Evolutionary conservation across 345 rosid genomes (phyloP).

Genomic region (Gossypium longicalyx): DNA sequence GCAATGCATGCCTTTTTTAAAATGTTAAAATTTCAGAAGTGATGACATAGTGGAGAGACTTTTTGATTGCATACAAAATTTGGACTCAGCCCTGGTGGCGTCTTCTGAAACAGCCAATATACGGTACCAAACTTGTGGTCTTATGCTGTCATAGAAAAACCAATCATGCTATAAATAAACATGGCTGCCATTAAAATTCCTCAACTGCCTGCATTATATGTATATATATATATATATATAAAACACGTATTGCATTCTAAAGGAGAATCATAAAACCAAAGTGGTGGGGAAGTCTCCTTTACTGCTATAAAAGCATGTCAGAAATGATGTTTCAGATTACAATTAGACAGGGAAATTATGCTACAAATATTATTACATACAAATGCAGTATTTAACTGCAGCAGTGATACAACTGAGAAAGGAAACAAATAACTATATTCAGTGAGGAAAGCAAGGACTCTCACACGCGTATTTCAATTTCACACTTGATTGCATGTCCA

Average conservation of each 20-base stretch:
- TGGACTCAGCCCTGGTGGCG: not conserved
- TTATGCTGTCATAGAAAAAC: no score
- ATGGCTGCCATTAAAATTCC: no score
- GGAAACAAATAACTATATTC: not conserved
- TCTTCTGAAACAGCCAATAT: no score
- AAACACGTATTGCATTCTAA: no score
- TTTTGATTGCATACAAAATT: not conserved
- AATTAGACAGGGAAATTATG: conserved; percentile 13
- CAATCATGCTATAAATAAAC: no score
- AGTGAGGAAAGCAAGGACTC: conserved; percentile 4
- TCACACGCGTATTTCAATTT: not conserved
- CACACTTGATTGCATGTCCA: conserved; percentile 4
- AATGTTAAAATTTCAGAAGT: conserved; percentile 15
- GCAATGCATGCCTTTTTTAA: not conserved
- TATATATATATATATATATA: no score
- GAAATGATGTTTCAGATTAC: conserved; percentile 16
- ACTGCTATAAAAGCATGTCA: not conserved
- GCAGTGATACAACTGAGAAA: conserved; percentile 13
- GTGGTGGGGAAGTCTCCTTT: no score
- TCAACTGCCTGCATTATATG: no score
- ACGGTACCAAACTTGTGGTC: no score
- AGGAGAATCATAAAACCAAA: no score
- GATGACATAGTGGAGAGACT: conserved; percentile 29
- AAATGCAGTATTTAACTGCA: conserved; percentile 20
- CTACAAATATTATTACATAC: conserved; percentile 25